Evolutionary conservation across 805 yeast species (phyloP).

Genomic region (Yamadazyma tumulicola): DNA sequence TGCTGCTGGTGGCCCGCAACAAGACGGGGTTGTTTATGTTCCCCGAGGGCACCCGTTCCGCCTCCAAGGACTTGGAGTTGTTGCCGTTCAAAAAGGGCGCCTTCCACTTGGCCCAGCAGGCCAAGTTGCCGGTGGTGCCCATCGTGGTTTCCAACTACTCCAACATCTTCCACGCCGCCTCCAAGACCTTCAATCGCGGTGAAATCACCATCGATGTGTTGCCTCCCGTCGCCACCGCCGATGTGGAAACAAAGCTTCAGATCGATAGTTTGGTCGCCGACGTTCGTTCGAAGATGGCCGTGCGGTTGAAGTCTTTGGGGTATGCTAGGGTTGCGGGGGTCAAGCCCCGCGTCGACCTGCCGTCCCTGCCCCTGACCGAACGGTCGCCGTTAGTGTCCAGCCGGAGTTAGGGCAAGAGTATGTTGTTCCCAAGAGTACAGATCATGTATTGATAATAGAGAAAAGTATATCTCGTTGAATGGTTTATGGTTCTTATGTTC

Average conservation of each 20-base stretch:
- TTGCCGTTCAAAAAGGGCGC: constrained; percentile 97
- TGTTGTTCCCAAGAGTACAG: no score
- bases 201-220: constrained; percentile 74
- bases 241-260: constrained; percentile 62
- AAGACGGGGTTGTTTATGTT: constrained; percentile 82
- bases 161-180: constrained; percentile 57
- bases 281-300: constrained; percentile 58
- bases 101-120: constrained; percentile 94
- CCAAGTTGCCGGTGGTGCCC: constrained; percentile 85
- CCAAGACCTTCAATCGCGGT: constrained; percentile 70
- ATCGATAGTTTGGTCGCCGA: constrained; percentile 56
- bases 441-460: no score
- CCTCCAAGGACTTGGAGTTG: constrained; percentile 60
- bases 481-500: no score
- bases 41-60: constrained; percentile 97
- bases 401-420: no score
- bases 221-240: constrained; percentile 73
- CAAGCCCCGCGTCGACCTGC: no score
- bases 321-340: constrained; percentile 16
- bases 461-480: not conserved
- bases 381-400: no score
- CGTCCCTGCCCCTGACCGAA: no score
- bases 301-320: constrained; percentile 39
- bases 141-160: constrained; percentile 85
- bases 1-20: constrained; percentile 53